Evolutionary conservation across 768 basidiomycete species (phyloP), one percentile per base, ranked within the genome.

Genomic region (Harrya chromipes): DNA sequence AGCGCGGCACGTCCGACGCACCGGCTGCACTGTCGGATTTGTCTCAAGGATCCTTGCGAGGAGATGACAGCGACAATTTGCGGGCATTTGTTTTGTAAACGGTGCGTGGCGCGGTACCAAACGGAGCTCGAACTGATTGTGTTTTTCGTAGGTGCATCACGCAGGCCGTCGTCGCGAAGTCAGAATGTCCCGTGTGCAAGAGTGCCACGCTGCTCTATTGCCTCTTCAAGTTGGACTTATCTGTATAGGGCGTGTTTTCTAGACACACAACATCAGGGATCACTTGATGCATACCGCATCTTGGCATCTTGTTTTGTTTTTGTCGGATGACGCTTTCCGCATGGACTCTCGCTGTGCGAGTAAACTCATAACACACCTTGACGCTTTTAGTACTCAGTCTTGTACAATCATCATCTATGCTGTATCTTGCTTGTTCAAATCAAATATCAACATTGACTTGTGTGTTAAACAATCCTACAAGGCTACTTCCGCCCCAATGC

Each of bases 1-100:
- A 27, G 37, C 7, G 42, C 31, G 10, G 43, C 31, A 43, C 36
- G 17, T 2, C 29, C 17, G 52, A 37, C 40, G 24, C 48, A 58
- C 37, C 58, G 61, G 6, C 58, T 80, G 42, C 75, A 81, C 40
- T 83, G 80, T 48, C 73, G 83, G 23, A 62, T 73, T 1, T 83
- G 81, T 54, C 65, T 70, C 6, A 60, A 66, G 21, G 74, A 82
- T 45, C 72, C 74, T 1, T 80, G 78, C 45, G 71, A 74, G 31
- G 74, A 81, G 50, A 72, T 76, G 39, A 82, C 79, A 3, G 81
- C 76, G 19, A 82, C 79, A 4, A 77, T 80, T 64, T 84, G 83
- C 56, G 83, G 83, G 4, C 83, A 84, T 53, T 56, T 84, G 16
- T 84, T 84, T 54, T 84, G 83, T 56, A 72, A 79, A 47, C 50